These are phyloP conservation scores for Debaryomycetaceae sp. DNA, from an alignment of 1,139 yeast species.

Conservation along the genomic window DNA sequence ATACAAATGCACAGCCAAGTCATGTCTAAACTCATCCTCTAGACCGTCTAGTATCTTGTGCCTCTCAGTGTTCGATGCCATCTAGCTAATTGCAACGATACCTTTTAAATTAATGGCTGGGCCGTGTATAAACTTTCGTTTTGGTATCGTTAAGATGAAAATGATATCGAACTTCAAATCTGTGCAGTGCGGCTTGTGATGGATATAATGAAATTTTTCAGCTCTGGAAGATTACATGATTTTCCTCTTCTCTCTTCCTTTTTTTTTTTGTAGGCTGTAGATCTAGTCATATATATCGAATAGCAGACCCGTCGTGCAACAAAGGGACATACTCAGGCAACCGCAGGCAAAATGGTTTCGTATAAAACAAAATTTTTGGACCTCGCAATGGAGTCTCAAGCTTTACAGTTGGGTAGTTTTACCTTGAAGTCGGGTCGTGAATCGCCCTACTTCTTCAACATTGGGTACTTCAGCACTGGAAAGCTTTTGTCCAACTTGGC, in stretches of 20 bases:
- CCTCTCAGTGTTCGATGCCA: constrained; percentile 19
- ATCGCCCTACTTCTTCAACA: constrained; percentile 96
- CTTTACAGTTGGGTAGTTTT: constrained; percentile 82
- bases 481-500: constrained; percentile 74
- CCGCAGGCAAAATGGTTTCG: constrained; percentile 18
- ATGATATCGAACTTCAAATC: neutral
- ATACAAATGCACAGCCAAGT: constrained; percentile 53
- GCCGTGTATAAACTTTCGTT: neutral
- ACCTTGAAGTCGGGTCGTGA: constrained; percentile 87
- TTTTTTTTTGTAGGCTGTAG: constrained; percentile 4
- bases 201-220: neutral
- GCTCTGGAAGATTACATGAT: neutral
- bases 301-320: neutral
- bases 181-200: constrained; percentile 3
- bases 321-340: neutral
- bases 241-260: constrained; percentile 3
- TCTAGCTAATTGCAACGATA: constrained; percentile 11
- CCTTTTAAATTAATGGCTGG: neutral
- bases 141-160: too few relatives aligned
- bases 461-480: constrained; percentile 86
- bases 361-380: constrained; percentile 71
- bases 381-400: constrained; percentile 74
- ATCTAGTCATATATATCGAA: neutral
- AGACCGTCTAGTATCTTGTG: constrained; percentile 28
- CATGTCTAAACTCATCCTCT: constrained; percentile 43